phyloP scores from a whole-genome alignment of 208 protist species.

The Trichomonas tenax region DNA sequence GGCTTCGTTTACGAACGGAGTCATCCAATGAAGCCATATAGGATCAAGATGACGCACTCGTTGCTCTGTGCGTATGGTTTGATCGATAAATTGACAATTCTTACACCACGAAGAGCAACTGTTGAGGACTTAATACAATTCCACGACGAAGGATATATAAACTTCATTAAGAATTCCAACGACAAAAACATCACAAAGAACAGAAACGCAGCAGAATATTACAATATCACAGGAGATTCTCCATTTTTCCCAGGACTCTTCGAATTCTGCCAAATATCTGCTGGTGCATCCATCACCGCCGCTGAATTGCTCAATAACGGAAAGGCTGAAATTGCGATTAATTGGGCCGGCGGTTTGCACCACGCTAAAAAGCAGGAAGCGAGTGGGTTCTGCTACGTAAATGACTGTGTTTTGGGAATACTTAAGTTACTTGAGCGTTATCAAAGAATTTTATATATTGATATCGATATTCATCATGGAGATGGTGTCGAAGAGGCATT shows the following conservation, averaged over 20 bases:
- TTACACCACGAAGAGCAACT: constrained; percentile 24
- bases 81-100: constrained; percentile 35
- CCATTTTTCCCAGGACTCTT: constrained; percentile 49
- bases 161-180: constrained; percentile 31
- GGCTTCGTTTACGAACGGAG: constrained; percentile 36
- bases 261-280: constrained; percentile 44
- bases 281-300: constrained; percentile 57
- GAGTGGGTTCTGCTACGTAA: constrained; percentile 98
- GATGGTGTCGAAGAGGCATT: constrained; percentile 92
- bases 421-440: constrained; percentile 80
- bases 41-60: constrained; percentile 37
- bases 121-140: constrained; percentile 33
- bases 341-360: constrained; percentile 94
- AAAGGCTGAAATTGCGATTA: constrained; percentile 79
- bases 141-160: constrained; percentile 40
- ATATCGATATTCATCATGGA: constrained; percentile 99
- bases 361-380: constrained; percentile 76
- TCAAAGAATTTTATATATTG: constrained; percentile 91
- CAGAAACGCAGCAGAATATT: neutral
- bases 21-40: constrained; percentile 48
- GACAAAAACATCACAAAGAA: constrained; percentile 30
- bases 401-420: constrained; percentile 98
- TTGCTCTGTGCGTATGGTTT: constrained; percentile 43
- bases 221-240: constrained; percentile 46
- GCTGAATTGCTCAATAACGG: constrained; percentile 73